Percentiles rank a stretch among this genome's conserved stretches.
Evolutionary conservation across 164 flowering plant species (phyloP).

Genomic region (Saururus chinensis): DNA sequence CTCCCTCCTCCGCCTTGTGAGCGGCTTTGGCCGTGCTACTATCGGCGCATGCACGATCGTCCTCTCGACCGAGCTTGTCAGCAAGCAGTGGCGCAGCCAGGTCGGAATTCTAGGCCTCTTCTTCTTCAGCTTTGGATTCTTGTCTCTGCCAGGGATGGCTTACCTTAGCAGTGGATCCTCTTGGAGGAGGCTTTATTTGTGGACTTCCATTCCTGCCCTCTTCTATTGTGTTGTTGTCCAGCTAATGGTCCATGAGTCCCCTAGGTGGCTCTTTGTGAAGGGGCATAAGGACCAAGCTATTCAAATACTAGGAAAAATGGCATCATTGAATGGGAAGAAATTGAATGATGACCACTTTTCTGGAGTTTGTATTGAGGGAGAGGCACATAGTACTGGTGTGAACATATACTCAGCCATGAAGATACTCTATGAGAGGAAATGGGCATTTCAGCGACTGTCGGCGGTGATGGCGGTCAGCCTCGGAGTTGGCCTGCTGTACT

Average conservation of each 20-base stretch:
- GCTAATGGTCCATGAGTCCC: conserved; percentile 50
- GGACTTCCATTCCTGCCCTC: conserved; percentile 35
- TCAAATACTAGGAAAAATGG: conserved; percentile 9
- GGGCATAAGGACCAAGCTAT: conserved; percentile 41
- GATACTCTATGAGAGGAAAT: conserved; percentile 25
- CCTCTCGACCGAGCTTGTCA: conserved; percentile 23
- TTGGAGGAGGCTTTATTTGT: conserved; percentile 49
- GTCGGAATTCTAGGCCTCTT: conserved; percentile 44
- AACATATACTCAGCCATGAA: conserved; percentile 29
- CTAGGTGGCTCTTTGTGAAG: conserved; percentile 26
- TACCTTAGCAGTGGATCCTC: conserved; percentile 23
- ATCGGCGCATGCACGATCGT: conserved; percentile 40
- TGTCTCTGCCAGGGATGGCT: conserved; percentile 54
- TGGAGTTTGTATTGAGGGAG: not conserved
- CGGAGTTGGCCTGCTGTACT: conserved; percentile 62
- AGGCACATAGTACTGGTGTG: conserved; percentile 7
- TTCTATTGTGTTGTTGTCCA: conserved; percentile 26
- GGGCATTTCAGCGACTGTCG: conserved; percentile 36
- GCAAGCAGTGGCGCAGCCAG: conserved; percentile 48
- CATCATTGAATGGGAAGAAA: not conserved
- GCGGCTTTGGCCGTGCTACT: conserved; percentile 49
- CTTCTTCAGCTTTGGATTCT: conserved; percentile 48
- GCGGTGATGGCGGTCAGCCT: conserved; percentile 32
- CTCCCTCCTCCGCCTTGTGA: conserved; percentile 32
- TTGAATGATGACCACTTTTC: not conserved